Evolutionary conservation across 2,329 filamentous ascomycete genomes (phyloP), one percentile per base, ranked within the genome.

Genomic region (Ceratocystis cacaofunesta): DNA sequence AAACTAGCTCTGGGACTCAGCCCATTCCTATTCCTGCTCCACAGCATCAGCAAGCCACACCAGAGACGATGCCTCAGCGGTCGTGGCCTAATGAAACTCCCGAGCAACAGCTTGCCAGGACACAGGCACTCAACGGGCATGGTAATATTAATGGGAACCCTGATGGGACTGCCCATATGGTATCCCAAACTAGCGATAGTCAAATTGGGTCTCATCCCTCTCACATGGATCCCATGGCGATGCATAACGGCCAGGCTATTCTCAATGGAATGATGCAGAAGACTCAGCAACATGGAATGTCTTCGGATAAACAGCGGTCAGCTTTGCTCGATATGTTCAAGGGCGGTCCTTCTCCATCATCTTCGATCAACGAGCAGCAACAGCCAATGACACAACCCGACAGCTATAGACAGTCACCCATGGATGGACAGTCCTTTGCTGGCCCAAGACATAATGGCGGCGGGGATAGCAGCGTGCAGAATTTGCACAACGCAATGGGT

Each of bases 271-370:
- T 67, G 66, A 64, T 64, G 36, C 66, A 67, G n/a, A 65, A 63
- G 61, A 64, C 65, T 4, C 63, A 67, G 32, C 63, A 65, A 43
- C 66, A 67, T 30, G 66, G 63, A 10, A 43, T 50, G 19, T 61
- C 62, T 19, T 65, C 66, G 5, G 71, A 71, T 32, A 69, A 72
- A 58, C 80, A 83, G 68, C 78, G 79, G 25, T 78, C 76, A 19
- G 75, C 78, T 6, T 73, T 84, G 22, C 73, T 84, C 15, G 78
- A 76, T 25, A 81, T 84, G 75, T 83, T 85, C 72, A 82, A 81
- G 68, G 78, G 78, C 68, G 52, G 22, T 1, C 36, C 62, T 48
- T 61, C 66, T 19, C 44, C 65, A 8, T 58, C 62, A 17, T 55
- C 62, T 17, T 52, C 57, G 19, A 55, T 58, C 7, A 57, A 36